Conservation (phyloP, 2,329 filamentous ascomycete genomes). For the Sporothrix inflata region DNA sequence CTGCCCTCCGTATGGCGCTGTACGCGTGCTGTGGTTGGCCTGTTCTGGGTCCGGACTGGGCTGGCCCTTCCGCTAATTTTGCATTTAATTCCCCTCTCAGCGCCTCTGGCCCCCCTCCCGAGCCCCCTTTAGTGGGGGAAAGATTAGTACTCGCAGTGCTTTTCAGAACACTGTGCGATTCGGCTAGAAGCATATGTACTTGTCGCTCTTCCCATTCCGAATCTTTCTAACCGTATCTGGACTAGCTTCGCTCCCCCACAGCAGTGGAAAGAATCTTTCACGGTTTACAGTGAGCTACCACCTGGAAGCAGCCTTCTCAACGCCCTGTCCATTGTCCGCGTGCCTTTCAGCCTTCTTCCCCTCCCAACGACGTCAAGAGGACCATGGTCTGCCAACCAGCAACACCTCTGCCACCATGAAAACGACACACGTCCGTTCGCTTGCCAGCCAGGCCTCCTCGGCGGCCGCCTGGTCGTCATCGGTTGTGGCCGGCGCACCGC, state of each 20-base stretch:
- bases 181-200: conserved; percentile 24
- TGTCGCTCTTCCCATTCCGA: neutral
- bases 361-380: neutral
- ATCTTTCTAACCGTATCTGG: neutral
- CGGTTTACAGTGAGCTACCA: neutral
- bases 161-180: neutral
- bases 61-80: conserved; percentile 13
- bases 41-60: neutral
- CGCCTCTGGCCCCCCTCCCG: conserved; percentile 17
- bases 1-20: neutral
- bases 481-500: neutral
- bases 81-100: neutral
- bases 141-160: neutral
- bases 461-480: conserved; percentile 13
- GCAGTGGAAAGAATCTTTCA: conserved; percentile 21
- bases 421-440: conserved; percentile 18
- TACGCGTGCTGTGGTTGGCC: conserved; percentile 1
- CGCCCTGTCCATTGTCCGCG: neutral
- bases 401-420: conserved; percentile 28
- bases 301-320: neutral
- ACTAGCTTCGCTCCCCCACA: conserved; percentile 19
- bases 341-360: neutral
- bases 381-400: conserved; percentile 20
- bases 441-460: conserved; percentile 23
- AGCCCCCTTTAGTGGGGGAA: conserved; percentile 28